Percentiles rank a stretch among this genome's conserved stretches.
Evolutionary conservation across 1,284 basidiomycete genomes (phyloP).

Genomic region (Pascua sp.): DNA sequence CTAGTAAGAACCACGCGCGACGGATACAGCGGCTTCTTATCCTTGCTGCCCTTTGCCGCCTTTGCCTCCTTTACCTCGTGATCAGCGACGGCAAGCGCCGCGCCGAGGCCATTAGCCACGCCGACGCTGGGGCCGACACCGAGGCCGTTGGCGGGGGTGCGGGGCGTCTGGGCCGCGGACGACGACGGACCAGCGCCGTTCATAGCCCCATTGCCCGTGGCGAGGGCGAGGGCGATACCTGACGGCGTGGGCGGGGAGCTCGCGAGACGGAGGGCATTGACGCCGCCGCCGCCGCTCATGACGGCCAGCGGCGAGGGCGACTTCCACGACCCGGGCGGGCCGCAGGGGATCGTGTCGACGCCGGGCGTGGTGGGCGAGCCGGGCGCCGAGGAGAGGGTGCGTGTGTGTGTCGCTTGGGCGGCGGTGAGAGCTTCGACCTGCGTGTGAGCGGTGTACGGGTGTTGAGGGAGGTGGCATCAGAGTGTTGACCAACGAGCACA

Average conservation of each 20-base stretch:
- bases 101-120: no score
- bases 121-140: no score
- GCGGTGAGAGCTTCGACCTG: slow-evolving; percentile 8
- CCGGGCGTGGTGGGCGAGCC: slow-evolving; percentile 2
- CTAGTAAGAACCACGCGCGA: slow-evolving; percentile 40
- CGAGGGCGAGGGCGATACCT: no score
- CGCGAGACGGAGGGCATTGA: slow-evolving; percentile 9
- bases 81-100: no score
- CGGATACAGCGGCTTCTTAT: slow-evolving; percentile 34
- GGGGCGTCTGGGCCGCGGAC: no score
- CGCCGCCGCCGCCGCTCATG: neutral
- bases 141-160: no score
- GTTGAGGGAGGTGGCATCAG: no score
- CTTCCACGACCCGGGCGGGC: slow-evolving; percentile 4
- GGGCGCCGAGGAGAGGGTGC: neutral
- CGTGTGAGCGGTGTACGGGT: neutral
- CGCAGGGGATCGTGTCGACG: slow-evolving; percentile 17
- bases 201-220: no score
- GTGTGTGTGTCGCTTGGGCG: neutral
- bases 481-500: no score
- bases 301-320: neutral
- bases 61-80: no score
- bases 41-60: slow-evolving; percentile 11
- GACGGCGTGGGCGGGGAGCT: no score
- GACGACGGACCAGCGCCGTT: no score